Evolutionary conservation across 306 rosid species (phyloP).

Genomic region (cucumber (Cucumis sativus)): Cucumber_9930_V3 NC_026661.2:13659501-13660000

Average conservation of each 20-base stretch:
- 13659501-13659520: constrained; percentile 48
- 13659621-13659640: constrained; percentile 67
- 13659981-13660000: neutral
- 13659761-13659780: constrained; percentile 54
- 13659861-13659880: neutral
- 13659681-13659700: constrained; percentile 1
- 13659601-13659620: constrained; percentile 81
- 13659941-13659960: neutral
- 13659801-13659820: constrained; percentile 75
- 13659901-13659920: neutral
- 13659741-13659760: constrained; percentile 91
- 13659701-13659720: constrained; percentile 56
- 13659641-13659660: neutral
- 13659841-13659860: constrained; percentile 16
- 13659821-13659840: constrained; percentile 89
- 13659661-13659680: neutral
- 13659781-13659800: constrained; percentile 85
- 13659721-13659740: constrained; percentile 74
- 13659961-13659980: neutral
- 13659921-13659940: neutral
- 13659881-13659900: constrained; percentile 2
- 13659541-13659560: constrained; percentile 50
- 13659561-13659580: constrained; percentile 50
- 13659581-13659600: constrained; percentile 57
- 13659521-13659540: constrained; percentile 48